Conservation (phyloP, 371 early-diverging fungal species). For the Fennellomyces sp. region DNA sequence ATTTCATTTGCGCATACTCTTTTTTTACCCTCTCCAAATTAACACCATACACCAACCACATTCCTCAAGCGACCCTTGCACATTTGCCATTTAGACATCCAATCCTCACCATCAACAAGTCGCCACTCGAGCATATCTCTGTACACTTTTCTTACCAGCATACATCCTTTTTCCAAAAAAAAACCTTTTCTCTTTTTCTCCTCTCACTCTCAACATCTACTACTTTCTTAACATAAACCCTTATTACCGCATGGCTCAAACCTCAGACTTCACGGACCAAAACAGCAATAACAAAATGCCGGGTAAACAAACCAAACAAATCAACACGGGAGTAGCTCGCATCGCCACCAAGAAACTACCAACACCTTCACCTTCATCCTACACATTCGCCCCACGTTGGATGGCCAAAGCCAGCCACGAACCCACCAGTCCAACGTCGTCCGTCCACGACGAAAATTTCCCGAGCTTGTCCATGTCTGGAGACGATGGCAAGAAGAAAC, state of each 20-base stretch:
- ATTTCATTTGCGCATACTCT: neutral
- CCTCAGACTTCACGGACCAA: neutral
- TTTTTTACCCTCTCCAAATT: neutral
- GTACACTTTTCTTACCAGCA: neutral
- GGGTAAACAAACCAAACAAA: constrained; percentile 1
- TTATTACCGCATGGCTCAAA: neutral
- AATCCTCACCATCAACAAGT: neutral
- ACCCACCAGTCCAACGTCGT: constrained; percentile 8
- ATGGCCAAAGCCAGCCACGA: constrained; percentile 22
- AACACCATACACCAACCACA: neutral
- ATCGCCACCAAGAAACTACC: constrained; percentile 8
- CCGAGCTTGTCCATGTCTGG: constrained; percentile 9
- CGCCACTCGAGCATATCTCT: neutral
- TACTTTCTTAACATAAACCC: neutral
- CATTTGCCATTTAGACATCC: constrained; percentile 3
- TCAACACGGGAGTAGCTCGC: neutral
- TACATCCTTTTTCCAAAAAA: neutral
- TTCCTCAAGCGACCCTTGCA: neutral
- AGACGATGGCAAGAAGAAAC: constrained; percentile 23
- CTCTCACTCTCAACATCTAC: neutral
- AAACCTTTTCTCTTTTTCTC: neutral
- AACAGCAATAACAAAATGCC: neutral
- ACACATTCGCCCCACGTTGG: constrained; percentile 21
- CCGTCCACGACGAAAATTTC: constrained; percentile 15
- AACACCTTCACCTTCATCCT: constrained; percentile 16